Conservation (phyloP, 768 basidiomycete species). For the Tylopilus intermedius region DNA sequence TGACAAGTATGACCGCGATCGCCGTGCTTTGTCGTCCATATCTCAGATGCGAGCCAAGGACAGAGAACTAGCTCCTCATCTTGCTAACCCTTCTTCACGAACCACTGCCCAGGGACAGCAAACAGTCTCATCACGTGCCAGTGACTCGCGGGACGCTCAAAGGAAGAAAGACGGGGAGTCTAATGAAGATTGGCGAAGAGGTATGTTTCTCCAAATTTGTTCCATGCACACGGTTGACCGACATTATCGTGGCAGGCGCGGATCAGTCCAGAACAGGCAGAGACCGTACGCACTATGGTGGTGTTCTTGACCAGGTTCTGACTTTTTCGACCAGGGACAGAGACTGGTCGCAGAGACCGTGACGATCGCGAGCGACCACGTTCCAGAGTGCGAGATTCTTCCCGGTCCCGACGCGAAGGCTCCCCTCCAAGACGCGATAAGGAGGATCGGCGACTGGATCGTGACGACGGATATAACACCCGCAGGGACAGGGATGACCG, state of each 20-base stretch:
- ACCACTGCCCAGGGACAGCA: slow-evolving; percentile 32
- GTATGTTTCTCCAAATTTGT: slow-evolving; percentile 36
- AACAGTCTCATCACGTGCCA: slow-evolving; percentile 43
- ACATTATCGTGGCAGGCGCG: slow-evolving; percentile 30
- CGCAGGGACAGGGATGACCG: slow-evolving; percentile 36
- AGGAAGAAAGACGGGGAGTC: slow-evolving; percentile 71
- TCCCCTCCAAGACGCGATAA: slow-evolving; percentile 50
- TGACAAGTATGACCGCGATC: slow-evolving; percentile 83
- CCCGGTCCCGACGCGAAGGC: slow-evolving; percentile 53
- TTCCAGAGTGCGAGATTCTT: slow-evolving; percentile 61
- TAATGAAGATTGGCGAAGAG: slow-evolving; percentile 83
- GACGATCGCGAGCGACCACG: slow-evolving; percentile 62
- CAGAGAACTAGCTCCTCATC: slow-evolving; percentile 61
- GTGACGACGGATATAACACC: slow-evolving; percentile 24
- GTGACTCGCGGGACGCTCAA: slow-evolving; percentile 53
- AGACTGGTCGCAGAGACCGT: slow-evolving; percentile 51
- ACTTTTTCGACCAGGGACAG: slow-evolving; percentile 38
- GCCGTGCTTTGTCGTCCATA: slow-evolving; percentile 51
- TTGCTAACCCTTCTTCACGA: slow-evolving; percentile 40
- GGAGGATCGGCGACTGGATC: slow-evolving; percentile 34
- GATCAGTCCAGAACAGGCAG: slow-evolving; percentile 48
- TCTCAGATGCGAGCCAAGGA: slow-evolving; percentile 57
- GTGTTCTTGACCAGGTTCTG: background rate
- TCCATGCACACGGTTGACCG: background rate
- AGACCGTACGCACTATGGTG: slow-evolving; percentile 46